phyloP scores from a whole-genome alignment of 768 basidiomycete genomes.

The Hypholoma sublateritium region DNA sequence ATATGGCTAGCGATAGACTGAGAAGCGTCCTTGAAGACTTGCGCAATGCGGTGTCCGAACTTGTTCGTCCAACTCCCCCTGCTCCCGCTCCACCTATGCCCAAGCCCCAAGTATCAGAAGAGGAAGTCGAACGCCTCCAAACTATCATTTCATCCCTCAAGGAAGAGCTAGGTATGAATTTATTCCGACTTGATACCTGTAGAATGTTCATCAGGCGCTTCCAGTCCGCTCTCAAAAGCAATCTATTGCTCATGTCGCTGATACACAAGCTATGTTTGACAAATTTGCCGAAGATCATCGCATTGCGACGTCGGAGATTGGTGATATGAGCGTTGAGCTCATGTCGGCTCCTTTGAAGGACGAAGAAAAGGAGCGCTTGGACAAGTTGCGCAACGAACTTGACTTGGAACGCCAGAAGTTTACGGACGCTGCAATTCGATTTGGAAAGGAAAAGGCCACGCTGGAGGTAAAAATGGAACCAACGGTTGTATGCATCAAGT shows the following conservation, averaged over 20 bases:
- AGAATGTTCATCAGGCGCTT: not conserved
- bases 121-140: conserved; percentile 52
- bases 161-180: conserved; percentile 53
- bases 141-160: conserved; percentile 49
- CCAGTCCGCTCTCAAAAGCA: conserved; percentile 43
- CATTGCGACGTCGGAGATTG: conserved; percentile 28
- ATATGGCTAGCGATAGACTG: conserved; percentile 50
- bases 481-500: not conserved
- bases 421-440: conserved; percentile 58
- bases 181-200: not conserved
- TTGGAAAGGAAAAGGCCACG: conserved; percentile 63
- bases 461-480: conserved; percentile 52
- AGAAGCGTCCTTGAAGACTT: conserved; percentile 41
- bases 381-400: conserved; percentile 52
- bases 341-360: conserved; percentile 54
- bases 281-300: conserved; percentile 50
- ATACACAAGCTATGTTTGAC: conserved; percentile 56
- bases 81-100: conserved; percentile 8
- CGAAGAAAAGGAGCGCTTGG: conserved; percentile 53
- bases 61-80: conserved; percentile 26
- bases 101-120: conserved; percentile 26
- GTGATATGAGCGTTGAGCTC: conserved; percentile 51
- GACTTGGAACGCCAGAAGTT: conserved; percentile 66
- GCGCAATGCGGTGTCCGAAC: conserved; percentile 31
- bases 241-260: conserved; percentile 36